Conservation (phyloP, 176 grass and related monocot genomes). For the Oryza meridionalis region DNA sequence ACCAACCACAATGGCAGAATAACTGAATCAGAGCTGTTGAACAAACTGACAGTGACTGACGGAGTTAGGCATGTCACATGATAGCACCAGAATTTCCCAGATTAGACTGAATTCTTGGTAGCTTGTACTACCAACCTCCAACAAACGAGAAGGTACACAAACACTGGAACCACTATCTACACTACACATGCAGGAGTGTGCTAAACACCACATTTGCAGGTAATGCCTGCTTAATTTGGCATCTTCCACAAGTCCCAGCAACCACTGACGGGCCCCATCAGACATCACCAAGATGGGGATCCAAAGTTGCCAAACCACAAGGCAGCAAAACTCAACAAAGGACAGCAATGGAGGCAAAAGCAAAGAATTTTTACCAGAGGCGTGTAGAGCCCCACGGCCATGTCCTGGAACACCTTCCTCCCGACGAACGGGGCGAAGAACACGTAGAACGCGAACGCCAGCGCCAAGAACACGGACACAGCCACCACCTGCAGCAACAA, state of each 20-base stretch:
- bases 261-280: slow-evolving; percentile 43
- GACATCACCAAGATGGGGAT: slow-evolving; percentile 45
- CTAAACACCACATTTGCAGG: slow-evolving; percentile 35
- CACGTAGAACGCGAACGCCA: slow-evolving; percentile 98
- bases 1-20: slow-evolving; percentile 23
- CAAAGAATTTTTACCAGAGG: slow-evolving; percentile 69
- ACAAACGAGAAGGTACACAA: slow-evolving; percentile 37
- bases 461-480: slow-evolving; percentile 89
- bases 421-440: slow-evolving; percentile 96
- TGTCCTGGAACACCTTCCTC: slow-evolving; percentile 74
- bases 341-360: neutral
- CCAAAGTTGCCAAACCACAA: slow-evolving; percentile 37
- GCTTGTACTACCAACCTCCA: slow-evolving; percentile 20
- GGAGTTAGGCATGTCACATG: slow-evolving; percentile 31
- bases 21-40: slow-evolving; percentile 28
- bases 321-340: slow-evolving; percentile 5
- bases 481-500: slow-evolving; percentile 72
- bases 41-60: slow-evolving; percentile 18
- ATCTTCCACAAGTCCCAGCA: slow-evolving; percentile 36
- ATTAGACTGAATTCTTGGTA: slow-evolving; percentile 5
- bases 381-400: slow-evolving; percentile 85
- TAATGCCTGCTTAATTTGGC: slow-evolving; percentile 37
- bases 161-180: neutral
- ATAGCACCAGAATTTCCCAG: slow-evolving; percentile 29
- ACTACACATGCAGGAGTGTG: neutral